A percentile compares a stretch with the other conserved stretches of the same genome.
Evolutionary conservation across 169 alveolate species (phyloP).

Genomic region (Eimeria zaria): DNA sequence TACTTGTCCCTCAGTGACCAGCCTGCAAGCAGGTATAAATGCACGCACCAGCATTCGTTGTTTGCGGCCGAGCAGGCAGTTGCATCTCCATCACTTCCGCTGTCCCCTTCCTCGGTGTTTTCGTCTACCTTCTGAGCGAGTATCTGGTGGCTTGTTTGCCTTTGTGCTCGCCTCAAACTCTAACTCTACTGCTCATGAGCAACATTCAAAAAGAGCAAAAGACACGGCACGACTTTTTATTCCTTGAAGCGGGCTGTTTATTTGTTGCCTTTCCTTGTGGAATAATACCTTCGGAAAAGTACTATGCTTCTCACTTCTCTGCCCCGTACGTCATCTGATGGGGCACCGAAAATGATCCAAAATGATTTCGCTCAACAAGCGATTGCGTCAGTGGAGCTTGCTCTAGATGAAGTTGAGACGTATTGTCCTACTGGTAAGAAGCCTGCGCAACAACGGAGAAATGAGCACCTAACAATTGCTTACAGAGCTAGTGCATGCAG

Average conservation of each 20-base stretch:
- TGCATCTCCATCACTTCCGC: neutral
- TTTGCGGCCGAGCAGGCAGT: neutral
- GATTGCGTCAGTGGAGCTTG: neutral
- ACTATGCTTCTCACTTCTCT: conserved; percentile 89
- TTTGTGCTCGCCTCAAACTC: neutral
- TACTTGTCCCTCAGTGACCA: no score
- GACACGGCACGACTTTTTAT: neutral
- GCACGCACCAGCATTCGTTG: no score
- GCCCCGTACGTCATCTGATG: conserved; percentile 96
- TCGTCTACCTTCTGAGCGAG: neutral
- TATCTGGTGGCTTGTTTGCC: neutral
- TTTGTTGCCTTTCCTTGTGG: neutral
- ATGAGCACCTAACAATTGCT: no score
- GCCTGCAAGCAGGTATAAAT: no score
- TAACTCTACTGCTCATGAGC: neutral
- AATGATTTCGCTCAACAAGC: conserved; percentile 61
- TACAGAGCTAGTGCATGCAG: no score
- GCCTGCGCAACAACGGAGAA: no score
- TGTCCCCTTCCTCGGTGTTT: neutral
- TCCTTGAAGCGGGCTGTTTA: neutral
- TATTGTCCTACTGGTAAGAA: no score
- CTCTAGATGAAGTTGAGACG: no score
- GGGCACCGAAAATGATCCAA: conserved; percentile 96
- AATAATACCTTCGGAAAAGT: neutral
- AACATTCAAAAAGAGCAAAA: neutral